phyloP scores from a whole-genome alignment of 108 stramenopile species.

The Craspedostauros australis region DNA sequence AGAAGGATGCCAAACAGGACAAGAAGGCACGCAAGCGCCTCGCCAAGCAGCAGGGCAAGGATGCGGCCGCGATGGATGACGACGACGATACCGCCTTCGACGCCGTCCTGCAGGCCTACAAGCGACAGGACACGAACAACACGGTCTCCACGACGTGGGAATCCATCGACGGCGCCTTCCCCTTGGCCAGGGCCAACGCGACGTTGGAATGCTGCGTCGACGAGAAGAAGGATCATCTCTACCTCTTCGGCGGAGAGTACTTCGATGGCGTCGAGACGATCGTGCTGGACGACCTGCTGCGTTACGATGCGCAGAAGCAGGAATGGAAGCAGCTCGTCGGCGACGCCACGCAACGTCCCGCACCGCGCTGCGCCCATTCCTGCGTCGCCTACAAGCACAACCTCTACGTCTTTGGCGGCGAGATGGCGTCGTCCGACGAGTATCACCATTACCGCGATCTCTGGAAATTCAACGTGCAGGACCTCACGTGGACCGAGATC shows the following conservation, averaged over 20 bases:
- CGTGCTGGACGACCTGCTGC: constrained; percentile 85
- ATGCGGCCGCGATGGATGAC: neutral
- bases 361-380: constrained; percentile 92
- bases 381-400: constrained; percentile 80
- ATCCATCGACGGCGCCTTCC: constrained; percentile 39
- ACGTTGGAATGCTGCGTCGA: constrained; percentile 51
- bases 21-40: constrained; percentile 69
- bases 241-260: constrained; percentile 94
- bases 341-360: constrained; percentile 74
- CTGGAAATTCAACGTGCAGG: constrained; percentile 85
- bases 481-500: constrained; percentile 81
- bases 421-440: constrained; percentile 82
- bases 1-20: constrained; percentile 81
- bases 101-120: constrained; percentile 24
- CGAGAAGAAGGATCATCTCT: constrained; percentile 63
- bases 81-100: constrained; percentile 15
- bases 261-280: constrained; percentile 90
- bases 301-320: constrained; percentile 53
- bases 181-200: constrained; percentile 76
- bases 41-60: constrained; percentile 27
- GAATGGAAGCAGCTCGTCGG: constrained; percentile 77
- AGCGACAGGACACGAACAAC: constrained; percentile 15
- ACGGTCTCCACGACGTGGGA: constrained; percentile 8
- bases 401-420: constrained; percentile 94
- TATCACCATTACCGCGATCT: constrained; percentile 95